phyloP scores from a whole-genome alignment of 2,329 filamentous ascomycete species.

The Huntiella omanensis region DNA sequence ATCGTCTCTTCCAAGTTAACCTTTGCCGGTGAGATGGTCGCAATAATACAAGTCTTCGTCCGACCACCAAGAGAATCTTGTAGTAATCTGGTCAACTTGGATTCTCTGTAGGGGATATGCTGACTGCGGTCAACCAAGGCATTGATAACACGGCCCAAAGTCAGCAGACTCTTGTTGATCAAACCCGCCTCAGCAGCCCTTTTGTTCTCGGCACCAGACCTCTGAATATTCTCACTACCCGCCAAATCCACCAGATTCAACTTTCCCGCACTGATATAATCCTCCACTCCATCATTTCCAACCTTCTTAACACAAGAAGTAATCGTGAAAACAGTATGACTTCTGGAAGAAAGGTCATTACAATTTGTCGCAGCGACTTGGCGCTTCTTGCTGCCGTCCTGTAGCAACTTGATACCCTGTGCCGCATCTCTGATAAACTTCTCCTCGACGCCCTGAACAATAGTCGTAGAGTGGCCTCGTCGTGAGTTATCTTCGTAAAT shows the following conservation, averaged over 20 bases:
- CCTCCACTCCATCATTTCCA: slow-evolving; percentile 67
- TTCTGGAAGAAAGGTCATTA: slow-evolving; percentile 92
- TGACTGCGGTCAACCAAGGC: slow-evolving; percentile 76
- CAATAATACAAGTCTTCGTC: slow-evolving; percentile 97
- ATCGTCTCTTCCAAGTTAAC: slow-evolving; percentile 96
- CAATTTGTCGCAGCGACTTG: slow-evolving; percentile 99
- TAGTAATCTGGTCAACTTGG: slow-evolving; percentile 80
- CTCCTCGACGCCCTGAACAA: slow-evolving; percentile 97
- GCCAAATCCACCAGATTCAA: slow-evolving; percentile 92
- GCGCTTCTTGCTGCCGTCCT: slow-evolving; percentile 75
- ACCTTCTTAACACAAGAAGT: slow-evolving; percentile 76
- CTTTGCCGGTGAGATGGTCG: slow-evolving; percentile 84
- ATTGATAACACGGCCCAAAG: slow-evolving; percentile 90
- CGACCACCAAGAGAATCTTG: slow-evolving; percentile 92
- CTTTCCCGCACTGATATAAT: slow-evolving; percentile 80
- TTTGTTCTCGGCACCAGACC: slow-evolving; percentile 95
- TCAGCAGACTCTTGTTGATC: slow-evolving; percentile 95
- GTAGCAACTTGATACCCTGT: slow-evolving; percentile 74
- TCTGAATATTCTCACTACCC: slow-evolving; percentile 92
- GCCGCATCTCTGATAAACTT: slow-evolving; percentile 71
- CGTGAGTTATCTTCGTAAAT: slow-evolving; percentile 84
- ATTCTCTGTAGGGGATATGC: slow-evolving; percentile 86
- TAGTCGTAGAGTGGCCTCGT: slow-evolving; percentile 64
- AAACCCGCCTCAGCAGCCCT: slow-evolving; percentile 85
- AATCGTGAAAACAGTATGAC: slow-evolving; percentile 94